phyloP scores from a whole-genome alignment of 2,329 filamentous ascomycete species.

The Penicillium verrucosum region DNA sequence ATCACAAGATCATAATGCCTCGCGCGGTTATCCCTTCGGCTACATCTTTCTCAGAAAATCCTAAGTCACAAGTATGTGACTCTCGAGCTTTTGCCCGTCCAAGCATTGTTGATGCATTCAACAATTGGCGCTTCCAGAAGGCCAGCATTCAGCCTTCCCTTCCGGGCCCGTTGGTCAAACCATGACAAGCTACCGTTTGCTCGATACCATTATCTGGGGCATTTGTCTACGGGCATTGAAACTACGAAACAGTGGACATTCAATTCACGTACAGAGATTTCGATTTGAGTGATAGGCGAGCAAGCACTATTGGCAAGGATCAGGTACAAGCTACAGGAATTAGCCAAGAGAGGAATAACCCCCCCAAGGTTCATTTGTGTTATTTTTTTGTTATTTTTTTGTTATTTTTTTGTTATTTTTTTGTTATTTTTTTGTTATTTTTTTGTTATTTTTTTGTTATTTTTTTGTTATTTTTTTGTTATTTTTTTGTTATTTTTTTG shows the following conservation, averaged over 20 bases:
- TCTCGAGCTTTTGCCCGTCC: not conserved
- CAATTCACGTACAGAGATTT: not conserved
- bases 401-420: no score
- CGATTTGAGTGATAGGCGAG: not conserved
- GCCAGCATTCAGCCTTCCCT: not conserved
- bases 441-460: no score
- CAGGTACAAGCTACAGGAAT: not conserved
- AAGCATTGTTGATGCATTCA: not conserved
- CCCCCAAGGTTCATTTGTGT: not conserved
- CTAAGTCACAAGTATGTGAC: not conserved
- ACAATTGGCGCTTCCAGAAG: not conserved
- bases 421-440: no score
- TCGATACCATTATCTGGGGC: not conserved
- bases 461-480: no score
- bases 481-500: not conserved
- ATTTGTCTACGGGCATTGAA: not conserved
- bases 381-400: not conserved
- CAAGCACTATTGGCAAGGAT: not conserved
- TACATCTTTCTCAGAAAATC: not conserved
- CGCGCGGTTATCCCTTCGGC: not conserved
- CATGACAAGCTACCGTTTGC: not conserved
- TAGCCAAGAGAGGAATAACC: not conserved
- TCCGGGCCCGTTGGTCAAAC: not conserved
- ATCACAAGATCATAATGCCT: not conserved
- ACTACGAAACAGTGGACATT: not conserved